These are phyloP conservation scores for Leishmania major DNA, from an alignment of 208 protist species.

Conservation along the genomic window DNA sequence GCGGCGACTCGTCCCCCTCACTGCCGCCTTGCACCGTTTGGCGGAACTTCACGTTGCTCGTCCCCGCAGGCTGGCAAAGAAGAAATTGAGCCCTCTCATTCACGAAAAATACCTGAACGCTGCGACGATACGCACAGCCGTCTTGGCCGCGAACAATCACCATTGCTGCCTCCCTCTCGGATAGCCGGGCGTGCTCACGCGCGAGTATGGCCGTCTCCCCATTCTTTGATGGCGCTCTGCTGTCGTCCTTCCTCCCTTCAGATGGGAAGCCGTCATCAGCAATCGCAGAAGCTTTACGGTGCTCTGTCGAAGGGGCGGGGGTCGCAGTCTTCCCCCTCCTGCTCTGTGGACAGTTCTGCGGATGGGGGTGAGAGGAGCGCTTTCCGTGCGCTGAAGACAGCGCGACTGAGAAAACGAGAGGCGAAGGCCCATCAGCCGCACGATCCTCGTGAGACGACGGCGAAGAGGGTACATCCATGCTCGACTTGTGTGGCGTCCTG, in stretches of 20 bases:
- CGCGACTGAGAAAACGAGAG: not conserved
- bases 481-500: not conserved
- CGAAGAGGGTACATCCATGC: not conserved
- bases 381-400: not conserved
- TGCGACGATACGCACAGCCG: constrained; percentile 30
- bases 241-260: not conserved
- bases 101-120: constrained; percentile 50
- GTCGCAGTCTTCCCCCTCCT: not conserved
- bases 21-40: constrained; percentile 56
- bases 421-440: not conserved
- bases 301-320: not conserved
- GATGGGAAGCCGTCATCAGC: not conserved
- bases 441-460: not conserved
- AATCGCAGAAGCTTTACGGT: not conserved
- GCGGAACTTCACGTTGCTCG: constrained; percentile 19
- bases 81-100: constrained; percentile 40
- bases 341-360: not conserved
- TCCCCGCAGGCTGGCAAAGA: constrained; percentile 33
- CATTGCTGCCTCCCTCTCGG: not conserved
- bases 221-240: no score
- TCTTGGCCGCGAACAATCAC: constrained; percentile 22
- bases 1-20: constrained; percentile 23
- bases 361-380: not conserved
- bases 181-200: not conserved
- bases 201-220: not conserved